phyloP scores from a whole-genome alignment of 805 yeast species.

The Candida maris region DNA sequence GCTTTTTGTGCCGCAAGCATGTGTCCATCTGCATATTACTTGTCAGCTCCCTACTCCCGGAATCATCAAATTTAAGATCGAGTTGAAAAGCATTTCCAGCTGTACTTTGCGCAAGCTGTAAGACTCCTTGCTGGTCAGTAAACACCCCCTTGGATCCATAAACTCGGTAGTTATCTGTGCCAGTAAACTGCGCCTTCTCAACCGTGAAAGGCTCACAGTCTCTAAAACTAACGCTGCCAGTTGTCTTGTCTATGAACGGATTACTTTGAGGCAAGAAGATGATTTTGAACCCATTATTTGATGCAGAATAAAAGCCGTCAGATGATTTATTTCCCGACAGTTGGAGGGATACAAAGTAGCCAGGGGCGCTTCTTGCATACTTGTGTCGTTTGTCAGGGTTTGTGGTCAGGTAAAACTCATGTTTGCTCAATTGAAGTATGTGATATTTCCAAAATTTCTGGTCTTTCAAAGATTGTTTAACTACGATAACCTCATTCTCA shows the following conservation, averaged over 20 bases:
- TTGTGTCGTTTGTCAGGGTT: conserved; percentile 61
- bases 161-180: conserved; percentile 21
- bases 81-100: background rate
- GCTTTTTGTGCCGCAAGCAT: conserved; percentile 10
- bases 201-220: conserved; percentile 19
- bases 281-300: conserved; percentile 32
- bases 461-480: conserved; percentile 1
- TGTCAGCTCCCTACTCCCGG: conserved; percentile 7
- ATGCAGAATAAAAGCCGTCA: conserved; percentile 8
- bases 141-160: conserved; percentile 15
- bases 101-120: background rate
- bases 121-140: conserved; percentile 9
- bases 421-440: conserved; percentile 46
- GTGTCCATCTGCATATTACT: conserved; percentile 15
- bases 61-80: conserved; percentile 1
- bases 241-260: conserved; percentile 4
- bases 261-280: conserved; percentile 27
- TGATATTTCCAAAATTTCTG: conserved; percentile 61
- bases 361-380: conserved; percentile 58
- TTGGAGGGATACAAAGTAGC: conserved; percentile 49
- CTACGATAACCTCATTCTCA: background rate
- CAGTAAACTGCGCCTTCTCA: conserved; percentile 17
- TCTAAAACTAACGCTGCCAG: conserved; percentile 8
- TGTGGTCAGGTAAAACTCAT: conserved; percentile 58
- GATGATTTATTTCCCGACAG: conserved; percentile 10